phyloP scores from a whole-genome alignment of 2,329 filamentous ascomycete genomes.

The Xylaria sp. region DNA sequence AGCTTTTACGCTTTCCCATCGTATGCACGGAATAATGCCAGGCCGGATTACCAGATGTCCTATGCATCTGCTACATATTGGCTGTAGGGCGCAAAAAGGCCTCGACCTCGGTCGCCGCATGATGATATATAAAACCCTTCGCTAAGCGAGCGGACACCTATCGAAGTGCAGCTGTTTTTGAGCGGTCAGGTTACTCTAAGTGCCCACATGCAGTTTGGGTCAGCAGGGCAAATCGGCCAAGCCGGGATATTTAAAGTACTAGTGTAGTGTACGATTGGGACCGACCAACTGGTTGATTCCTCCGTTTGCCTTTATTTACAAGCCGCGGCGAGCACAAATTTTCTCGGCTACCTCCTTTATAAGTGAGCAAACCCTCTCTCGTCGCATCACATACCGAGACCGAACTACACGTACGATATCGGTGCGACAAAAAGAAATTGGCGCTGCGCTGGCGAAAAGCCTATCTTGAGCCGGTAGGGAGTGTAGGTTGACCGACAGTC shows the following conservation, averaged over 20 bases:
- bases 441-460: neutral
- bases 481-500: neutral
- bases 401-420: neutral
- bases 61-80: slow-evolving; percentile 18
- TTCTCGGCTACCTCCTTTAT: slow-evolving; percentile 11
- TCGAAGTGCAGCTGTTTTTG: slow-evolving; percentile 6
- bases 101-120: slow-evolving; percentile 20
- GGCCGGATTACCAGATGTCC: neutral
- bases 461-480: neutral
- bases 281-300: slow-evolving; percentile 21
- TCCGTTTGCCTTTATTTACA: slow-evolving; percentile 1
- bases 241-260: slow-evolving; percentile 31
- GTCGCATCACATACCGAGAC: neutral
- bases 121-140: slow-evolving; percentile 12
- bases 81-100: slow-evolving; percentile 2
- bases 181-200: slow-evolving; percentile 12
- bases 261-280: slow-evolving; percentile 8
- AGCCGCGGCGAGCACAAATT: slow-evolving; percentile 7
- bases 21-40: neutral
- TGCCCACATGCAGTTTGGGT: slow-evolving; percentile 37
- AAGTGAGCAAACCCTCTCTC: neutral
- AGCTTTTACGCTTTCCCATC: slow-evolving; percentile 4
- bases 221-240: slow-evolving; percentile 38
- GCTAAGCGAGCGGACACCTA: slow-evolving; percentile 26
- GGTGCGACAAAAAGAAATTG: slow-evolving; percentile 4